Percentiles rank a stretch among this genome's conserved stretches.
phyloP scores from a whole-genome alignment of 2,329 filamentous ascomycete genomes.

The Neobulgaria alba region DNA sequence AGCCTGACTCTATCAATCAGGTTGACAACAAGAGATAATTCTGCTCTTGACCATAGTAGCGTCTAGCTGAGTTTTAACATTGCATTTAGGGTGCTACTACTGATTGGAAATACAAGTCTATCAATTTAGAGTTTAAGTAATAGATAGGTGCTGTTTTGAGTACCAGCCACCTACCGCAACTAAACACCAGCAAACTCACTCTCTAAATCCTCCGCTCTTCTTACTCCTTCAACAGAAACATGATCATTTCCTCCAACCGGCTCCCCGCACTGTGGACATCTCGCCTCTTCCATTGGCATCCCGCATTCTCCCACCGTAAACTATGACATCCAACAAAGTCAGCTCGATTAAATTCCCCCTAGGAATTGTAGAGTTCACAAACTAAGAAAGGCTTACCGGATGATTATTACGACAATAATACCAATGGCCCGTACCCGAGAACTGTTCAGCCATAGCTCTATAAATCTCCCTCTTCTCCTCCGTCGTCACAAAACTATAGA shows the following conservation, averaged over 20 bases:
- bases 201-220: too few species aligned
- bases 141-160: too few species aligned
- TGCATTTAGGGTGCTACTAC: too few species aligned
- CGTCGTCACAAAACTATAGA: background rate
- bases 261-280: conserved; percentile 53
- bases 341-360: conserved; percentile 12
- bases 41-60: too few species aligned
- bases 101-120: too few species aligned
- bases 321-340: background rate
- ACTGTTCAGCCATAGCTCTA: background rate
- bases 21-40: too few species aligned
- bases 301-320: conserved; percentile 61
- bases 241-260: conserved; percentile 47
- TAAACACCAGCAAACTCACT: too few species aligned
- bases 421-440: conserved; percentile 35
- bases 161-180: too few species aligned
- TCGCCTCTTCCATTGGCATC: conserved; percentile 50
- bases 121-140: too few species aligned
- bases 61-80: too few species aligned
- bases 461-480: background rate
- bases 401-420: conserved; percentile 49
- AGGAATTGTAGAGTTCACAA: background rate
- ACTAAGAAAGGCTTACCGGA: conserved; percentile 25
- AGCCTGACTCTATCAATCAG: too few species aligned
- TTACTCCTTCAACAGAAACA: conserved; percentile 39